These are phyloP conservation scores for Eimeria acervulina DNA, from an alignment of 169 alveolate species.

Conservation along the genomic window DNA sequence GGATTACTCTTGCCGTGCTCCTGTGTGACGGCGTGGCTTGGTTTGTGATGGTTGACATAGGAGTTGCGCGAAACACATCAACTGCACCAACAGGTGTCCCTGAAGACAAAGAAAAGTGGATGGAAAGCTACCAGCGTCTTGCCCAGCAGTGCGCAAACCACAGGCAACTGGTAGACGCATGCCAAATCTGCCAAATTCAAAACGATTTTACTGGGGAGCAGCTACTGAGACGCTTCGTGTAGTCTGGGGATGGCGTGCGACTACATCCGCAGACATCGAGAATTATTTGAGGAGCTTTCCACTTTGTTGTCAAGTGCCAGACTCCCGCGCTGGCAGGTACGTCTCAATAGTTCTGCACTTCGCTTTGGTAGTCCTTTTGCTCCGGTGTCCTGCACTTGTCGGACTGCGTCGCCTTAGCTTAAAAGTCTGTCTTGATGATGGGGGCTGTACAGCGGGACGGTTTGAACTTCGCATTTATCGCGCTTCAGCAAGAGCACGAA, in stretches of 20 bases:
- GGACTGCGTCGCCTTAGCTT: neutral
- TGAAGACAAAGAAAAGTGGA: conserved; percentile 30
- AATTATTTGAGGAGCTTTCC: neutral
- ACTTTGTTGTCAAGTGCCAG: neutral
- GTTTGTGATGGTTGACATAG: neutral
- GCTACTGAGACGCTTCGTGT: neutral
- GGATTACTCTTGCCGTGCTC: neutral
- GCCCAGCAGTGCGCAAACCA: conserved; percentile 4
- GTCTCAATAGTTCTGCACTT: neutral
- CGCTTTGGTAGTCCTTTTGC: neutral
- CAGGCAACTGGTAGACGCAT: neutral
- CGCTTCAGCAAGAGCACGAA: neutral
- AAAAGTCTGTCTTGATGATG: neutral
- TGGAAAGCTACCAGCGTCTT: conserved; percentile 52
- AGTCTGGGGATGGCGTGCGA: neutral
- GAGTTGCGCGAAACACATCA: neutral
- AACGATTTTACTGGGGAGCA: neutral
- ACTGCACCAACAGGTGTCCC: neutral
- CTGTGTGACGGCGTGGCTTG: neutral
- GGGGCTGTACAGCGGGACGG: conserved; percentile 42
- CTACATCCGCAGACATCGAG: conserved; percentile 5
- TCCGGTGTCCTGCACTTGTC: neutral
- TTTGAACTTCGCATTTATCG: neutral
- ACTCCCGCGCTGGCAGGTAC: conserved; percentile 68
- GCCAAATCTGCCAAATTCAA: neutral